These are phyloP conservation scores for Salix viminalis DNA, from an alignment of 345 rosid genomes.

Conservation along the genomic window DNA sequence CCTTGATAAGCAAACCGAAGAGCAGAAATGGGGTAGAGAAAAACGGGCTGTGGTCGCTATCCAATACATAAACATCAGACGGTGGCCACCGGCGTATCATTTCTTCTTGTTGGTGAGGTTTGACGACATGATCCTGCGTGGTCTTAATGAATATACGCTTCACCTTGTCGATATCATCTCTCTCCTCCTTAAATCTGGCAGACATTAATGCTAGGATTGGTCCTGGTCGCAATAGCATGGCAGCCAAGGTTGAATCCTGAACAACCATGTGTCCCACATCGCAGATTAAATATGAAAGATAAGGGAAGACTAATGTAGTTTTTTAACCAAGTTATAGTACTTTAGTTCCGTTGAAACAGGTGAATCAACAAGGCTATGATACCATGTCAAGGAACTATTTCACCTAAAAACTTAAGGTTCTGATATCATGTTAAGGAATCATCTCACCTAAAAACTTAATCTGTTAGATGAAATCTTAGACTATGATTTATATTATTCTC, in stretches of 20 bases:
- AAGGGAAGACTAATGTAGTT: too few species aligned
- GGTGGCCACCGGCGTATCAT: slow-evolving; percentile 82
- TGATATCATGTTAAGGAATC: too few species aligned
- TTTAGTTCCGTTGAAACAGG: too few species aligned
- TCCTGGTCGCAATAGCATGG: slow-evolving; percentile 70
- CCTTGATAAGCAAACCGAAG: slow-evolving; percentile 63
- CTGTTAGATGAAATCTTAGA: too few species aligned
- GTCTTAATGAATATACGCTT: slow-evolving; percentile 68
- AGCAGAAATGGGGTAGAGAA: slow-evolving; percentile 71
- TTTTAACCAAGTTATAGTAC: too few species aligned
- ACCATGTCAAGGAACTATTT: too few species aligned
- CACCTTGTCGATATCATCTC: slow-evolving; percentile 25
- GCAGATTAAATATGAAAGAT: too few species aligned
- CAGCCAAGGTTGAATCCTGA: slow-evolving; percentile 71
- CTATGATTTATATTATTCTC: too few species aligned
- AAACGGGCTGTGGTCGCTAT: slow-evolving; percentile 79
- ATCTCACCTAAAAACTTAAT: too few species aligned
- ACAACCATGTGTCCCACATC: background rate
- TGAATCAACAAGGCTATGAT: too few species aligned
- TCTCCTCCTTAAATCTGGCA: slow-evolving; percentile 36
- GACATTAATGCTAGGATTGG: slow-evolving; percentile 51
- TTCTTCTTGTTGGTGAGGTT: slow-evolving; percentile 69
- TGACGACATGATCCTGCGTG: slow-evolving; percentile 51
- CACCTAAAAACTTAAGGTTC: too few species aligned
- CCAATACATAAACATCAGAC: slow-evolving; percentile 44